Percentiles rank a stretch among this genome's conserved stretches.
Conservation (phyloP, 2,329 filamentous ascomycete species). For the Beauveria australis region DNA sequence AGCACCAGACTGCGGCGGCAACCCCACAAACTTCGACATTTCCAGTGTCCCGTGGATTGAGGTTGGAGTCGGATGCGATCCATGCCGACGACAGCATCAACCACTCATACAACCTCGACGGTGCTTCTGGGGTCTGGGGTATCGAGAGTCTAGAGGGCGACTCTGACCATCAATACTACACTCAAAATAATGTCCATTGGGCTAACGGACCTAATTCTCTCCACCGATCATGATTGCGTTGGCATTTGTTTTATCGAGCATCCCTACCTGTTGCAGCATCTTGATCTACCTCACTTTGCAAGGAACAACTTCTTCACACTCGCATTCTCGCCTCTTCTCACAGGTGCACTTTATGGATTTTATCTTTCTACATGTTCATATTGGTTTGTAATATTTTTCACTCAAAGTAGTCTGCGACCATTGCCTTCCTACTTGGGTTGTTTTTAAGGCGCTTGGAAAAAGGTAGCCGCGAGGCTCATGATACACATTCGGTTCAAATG, state of each 20-base stretch:
- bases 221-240: neutral
- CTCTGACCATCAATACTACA: constrained; percentile 3
- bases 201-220: neutral
- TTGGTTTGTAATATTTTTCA: neutral
- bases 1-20: constrained; percentile 10
- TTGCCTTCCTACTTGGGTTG: neutral
- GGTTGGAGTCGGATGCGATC: constrained; percentile 14
- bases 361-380: neutral
- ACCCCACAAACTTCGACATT: constrained; percentile 14
- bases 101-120: neutral
- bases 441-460: neutral
- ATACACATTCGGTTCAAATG: neutral
- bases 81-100: neutral
- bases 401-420: neutral
- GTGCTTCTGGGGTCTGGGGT: neutral
- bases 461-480: constrained; percentile 6
- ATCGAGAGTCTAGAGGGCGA: neutral
- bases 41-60: constrained; percentile 15
- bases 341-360: neutral
- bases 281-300: too few relatives aligned
- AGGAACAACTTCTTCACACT: too few relatives aligned
- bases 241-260: neutral
- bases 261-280: neutral
- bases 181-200: neutral
- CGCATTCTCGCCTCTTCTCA: neutral